Base-by-base conservation (phyloP, 1,139 yeast species). In the Hansenula sp. region DNA sequence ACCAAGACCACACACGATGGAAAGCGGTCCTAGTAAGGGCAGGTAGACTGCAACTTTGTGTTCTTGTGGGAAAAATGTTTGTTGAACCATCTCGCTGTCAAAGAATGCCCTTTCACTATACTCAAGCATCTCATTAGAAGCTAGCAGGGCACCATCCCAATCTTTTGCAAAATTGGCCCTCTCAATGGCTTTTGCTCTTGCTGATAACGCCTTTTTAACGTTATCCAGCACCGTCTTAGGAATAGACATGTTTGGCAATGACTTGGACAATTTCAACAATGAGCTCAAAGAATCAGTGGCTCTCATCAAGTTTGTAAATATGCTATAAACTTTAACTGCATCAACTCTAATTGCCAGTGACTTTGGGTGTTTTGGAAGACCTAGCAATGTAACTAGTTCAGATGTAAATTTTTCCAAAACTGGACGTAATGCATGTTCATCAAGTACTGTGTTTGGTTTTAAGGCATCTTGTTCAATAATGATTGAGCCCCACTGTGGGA, bases 1-100 rank as follows among this genome's bases (percentile, higher is more conserved):
- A 0, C 91, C 90, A 54, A 87, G 62, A 1, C 74, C 37, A 18
- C 84, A 62, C n/a, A 93, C 91, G 17, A 93, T 77, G 1, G 77
- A 67, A 24, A 90, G 68, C 0, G 99, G 99, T 0, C 97, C 98
- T 33, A 90, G 64, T 43, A 93, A 67, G 0, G 98, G 99, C 56
- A 89, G 71, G 53, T 90, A 93, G 0, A 93, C 96, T 0, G 98
- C 98, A 58, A 91, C 71, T 60, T 89, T 90, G 61, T 93, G 98
- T 59, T 91, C 97, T 52, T 88, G 91, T 0, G 98, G 98, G 71
- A 91, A 90, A 58, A 86, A 90, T 40, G 86, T 87, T 59, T 91
- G 97, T 58, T 89, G 96, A 9, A 91, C 93, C 96, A 93, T 91
- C 63, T 85, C 91, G 56, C 87, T 86, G 53, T 91, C 96, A 62